Evolutionary conservation across 2,329 filamentous ascomycete genomes (phyloP).

Genomic region (Ophiognomonia clavigignenti-juglandacearum): DNA sequence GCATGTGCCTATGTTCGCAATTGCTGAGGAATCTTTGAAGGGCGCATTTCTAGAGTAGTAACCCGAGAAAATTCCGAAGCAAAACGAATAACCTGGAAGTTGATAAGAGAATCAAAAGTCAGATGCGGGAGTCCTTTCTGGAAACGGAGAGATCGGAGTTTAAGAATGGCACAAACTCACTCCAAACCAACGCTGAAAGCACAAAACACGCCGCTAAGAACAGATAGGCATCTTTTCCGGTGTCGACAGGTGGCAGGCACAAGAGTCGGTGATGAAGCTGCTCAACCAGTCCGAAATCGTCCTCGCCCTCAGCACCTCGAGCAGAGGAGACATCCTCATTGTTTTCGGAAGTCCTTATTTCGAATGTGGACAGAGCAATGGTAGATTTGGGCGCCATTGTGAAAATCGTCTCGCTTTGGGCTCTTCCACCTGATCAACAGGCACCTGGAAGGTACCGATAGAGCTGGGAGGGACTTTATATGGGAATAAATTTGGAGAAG

Average conservation of each 20-base stretch:
- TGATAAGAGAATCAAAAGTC: not conserved
- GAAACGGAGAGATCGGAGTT: not conserved
- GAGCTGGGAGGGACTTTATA: not conserved
- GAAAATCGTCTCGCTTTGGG: not conserved
- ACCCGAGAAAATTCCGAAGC: slow-evolving; percentile 67
- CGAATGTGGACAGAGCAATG: slow-evolving; percentile 8
- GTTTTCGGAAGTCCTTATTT: slow-evolving; percentile 10
- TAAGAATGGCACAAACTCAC: slow-evolving; percentile 24
- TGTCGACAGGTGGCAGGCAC: slow-evolving; percentile 30
- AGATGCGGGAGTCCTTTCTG: slow-evolving; percentile 1
- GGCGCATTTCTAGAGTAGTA: slow-evolving; percentile 59
- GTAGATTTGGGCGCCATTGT: slow-evolving; percentile 10
- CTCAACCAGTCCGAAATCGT: slow-evolving; percentile 11
- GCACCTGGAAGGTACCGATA: not conserved
- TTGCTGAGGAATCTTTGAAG: slow-evolving; percentile 48
- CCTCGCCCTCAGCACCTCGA: slow-evolving; percentile 1
- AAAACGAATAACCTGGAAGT: slow-evolving; percentile 56
- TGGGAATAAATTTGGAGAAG: no score
- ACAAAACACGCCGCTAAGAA: slow-evolving; percentile 45
- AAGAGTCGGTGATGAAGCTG: slow-evolving; percentile 14
- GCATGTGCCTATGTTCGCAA: slow-evolving; percentile 46
- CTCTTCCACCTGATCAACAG: slow-evolving; percentile 6
- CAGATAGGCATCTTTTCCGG: slow-evolving; percentile 34
- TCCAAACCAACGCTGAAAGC: slow-evolving; percentile 51
- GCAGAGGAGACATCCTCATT: slow-evolving; percentile 12